phyloP scores from a whole-genome alignment of 805 yeast species.

The Myxozyma nipponensis region DNA sequence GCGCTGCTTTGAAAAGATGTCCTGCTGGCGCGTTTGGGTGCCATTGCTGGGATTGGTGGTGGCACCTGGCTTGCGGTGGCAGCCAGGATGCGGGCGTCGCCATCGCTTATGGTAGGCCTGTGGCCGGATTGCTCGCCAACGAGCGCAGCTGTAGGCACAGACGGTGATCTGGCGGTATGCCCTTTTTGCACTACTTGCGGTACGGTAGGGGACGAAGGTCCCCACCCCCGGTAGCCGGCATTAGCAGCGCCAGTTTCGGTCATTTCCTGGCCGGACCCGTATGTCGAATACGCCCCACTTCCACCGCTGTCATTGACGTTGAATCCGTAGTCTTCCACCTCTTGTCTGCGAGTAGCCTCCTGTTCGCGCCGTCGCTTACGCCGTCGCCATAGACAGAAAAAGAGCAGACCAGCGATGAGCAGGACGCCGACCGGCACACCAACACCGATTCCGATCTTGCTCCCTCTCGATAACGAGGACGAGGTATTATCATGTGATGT shows the following conservation, averaged over 20 bases:
- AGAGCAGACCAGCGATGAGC: slow-evolving; percentile 6
- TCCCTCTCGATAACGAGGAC: slow-evolving; percentile 23
- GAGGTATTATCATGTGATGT: neutral
- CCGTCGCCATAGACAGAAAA: slow-evolving; percentile 8
- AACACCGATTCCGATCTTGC: slow-evolving; percentile 24
- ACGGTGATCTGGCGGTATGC: neutral
- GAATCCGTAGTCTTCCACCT: slow-evolving; percentile 18
- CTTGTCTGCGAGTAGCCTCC: slow-evolving; percentile 8
- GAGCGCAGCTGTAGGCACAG: neutral
- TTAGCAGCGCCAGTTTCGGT: neutral
- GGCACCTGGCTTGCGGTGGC: neutral
- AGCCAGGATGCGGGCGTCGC: neutral
- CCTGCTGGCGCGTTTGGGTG: slow-evolving; percentile 2
- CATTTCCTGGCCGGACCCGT: neutral
- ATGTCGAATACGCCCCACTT: neutral
- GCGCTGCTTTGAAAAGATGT: neutral
- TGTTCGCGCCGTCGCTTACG: neutral
- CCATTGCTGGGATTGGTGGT: slow-evolving; percentile 4
- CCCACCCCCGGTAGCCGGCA: slow-evolving; percentile 23
- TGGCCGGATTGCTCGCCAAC: neutral
- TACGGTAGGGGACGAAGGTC: slow-evolving; percentile 15
- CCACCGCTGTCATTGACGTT: slow-evolving; percentile 7
- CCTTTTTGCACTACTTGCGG: neutral
- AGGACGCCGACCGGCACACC: slow-evolving; percentile 25
- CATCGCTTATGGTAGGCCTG: neutral